Conservation (phyloP, 2,329 filamentous ascomycete species). For the Emmonsiellopsis sp. region DNA sequence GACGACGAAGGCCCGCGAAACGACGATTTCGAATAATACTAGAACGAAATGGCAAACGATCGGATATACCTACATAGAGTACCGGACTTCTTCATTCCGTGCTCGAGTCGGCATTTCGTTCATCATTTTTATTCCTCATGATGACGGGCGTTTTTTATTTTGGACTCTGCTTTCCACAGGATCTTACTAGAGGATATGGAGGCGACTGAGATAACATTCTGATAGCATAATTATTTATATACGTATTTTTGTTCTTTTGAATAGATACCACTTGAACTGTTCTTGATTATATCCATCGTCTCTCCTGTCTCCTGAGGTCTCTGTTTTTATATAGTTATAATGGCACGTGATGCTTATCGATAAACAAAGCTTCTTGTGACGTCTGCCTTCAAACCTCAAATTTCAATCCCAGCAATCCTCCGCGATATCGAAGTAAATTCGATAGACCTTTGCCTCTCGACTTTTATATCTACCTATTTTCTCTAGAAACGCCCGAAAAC, state of each 20-base stretch:
- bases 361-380: background rate
- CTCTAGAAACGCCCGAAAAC: too few species aligned
- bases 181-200: background rate
- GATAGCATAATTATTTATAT: background rate
- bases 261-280: background rate
- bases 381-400: background rate
- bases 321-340: too few species aligned
- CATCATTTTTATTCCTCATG: too few species aligned
- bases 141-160: background rate
- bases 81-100: too few species aligned
- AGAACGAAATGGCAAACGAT: too few species aligned
- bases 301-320: background rate
- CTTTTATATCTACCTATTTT: too few species aligned
- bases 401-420: background rate
- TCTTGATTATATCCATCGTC: background rate
- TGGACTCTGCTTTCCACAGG: background rate
- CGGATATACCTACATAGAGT: too few species aligned
- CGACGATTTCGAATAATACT: slow-evolving; percentile 40
- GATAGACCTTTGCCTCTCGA: too few species aligned
- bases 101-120: too few species aligned
- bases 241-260: background rate
- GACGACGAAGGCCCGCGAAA: slow-evolving; percentile 27
- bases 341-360: background rate
- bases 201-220: background rate
- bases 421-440: too few species aligned